These are phyloP conservation scores for Aristolochia californica DNA, from an alignment of 164 flowering plant genomes.

Conservation along the genomic window DNA sequence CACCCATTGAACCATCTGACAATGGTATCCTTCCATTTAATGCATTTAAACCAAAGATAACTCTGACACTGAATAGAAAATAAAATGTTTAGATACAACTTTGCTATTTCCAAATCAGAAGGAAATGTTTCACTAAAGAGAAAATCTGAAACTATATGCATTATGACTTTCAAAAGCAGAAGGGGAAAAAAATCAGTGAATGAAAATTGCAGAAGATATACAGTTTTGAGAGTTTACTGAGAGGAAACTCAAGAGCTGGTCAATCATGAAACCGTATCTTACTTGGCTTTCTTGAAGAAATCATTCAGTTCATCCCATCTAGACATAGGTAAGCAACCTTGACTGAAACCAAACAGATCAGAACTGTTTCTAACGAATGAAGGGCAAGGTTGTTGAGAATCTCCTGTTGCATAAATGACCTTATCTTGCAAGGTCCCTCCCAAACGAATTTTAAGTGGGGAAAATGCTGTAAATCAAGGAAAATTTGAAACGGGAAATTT, in stretches of 20 bases:
- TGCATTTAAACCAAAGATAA: constrained; percentile 81
- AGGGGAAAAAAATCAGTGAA: no score
- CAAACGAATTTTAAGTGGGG: constrained; percentile 76
- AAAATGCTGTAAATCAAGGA: constrained; percentile 47
- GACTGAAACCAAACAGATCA: constrained; percentile 59
- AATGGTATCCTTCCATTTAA: constrained; percentile 39
- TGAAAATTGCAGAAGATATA: no score
- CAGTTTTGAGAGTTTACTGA: no score
- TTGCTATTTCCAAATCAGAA: background rate
- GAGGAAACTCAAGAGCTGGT: no score
- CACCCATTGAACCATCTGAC: constrained; percentile 32
- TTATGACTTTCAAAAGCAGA: no score
- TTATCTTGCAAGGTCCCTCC: constrained; percentile 88
- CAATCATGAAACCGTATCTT: constrained; percentile 4
- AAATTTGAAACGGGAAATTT: background rate
- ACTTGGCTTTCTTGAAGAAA: constrained; percentile 70
- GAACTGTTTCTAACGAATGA: constrained; percentile 34
- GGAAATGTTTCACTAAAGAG: background rate
- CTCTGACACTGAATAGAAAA: constrained; percentile 39
- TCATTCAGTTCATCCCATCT: constrained; percentile 82
- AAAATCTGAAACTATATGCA: no score
- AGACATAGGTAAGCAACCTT: constrained; percentile 70
- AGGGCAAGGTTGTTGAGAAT: constrained; percentile 31
- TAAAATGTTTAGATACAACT: background rate
- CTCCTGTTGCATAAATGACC: constrained; percentile 46